Evolutionary conservation across 106 monocot genomes (phyloP), one percentile per base, ranked within the genome.

Genomic region (Platanthera guangdongensis): DNA sequence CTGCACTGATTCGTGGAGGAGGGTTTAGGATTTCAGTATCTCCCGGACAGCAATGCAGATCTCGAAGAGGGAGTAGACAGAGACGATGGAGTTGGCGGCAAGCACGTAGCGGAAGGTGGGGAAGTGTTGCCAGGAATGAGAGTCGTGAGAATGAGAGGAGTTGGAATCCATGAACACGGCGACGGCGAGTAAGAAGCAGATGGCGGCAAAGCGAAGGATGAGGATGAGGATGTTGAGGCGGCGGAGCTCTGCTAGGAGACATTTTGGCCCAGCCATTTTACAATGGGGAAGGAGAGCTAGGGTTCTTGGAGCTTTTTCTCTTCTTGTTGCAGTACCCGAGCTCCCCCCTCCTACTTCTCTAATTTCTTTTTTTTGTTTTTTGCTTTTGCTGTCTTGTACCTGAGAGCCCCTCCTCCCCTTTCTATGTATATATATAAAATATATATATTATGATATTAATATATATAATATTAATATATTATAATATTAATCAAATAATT

Each of bases 1-100:
- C 83, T 97, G 96, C 25, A 93, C 5, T 14, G 86, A 6, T 63
- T 93, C 87, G 15, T 93, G 96, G 50, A 97, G 87, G 51, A 80
- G 80, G 2, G 96, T 97, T 75, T 80, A 47, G 5, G 83, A 91
- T 45, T 78, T 81, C 48, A 93, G 77, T 50, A 93, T 83, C 84
- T 93, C 93, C 86, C 87, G 88, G 14, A 87, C 60, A 14, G 91
- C 74, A 7, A 76, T 84, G 25, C 71, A 80, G 80, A 86, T 82
- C 82, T 93, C 89, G 63, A 86, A 51, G 77, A 93, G 48, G 72
- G 93, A 97, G 77, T 97, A 97, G 39, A 85, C 71, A 74, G 93
- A 82, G 15, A 91, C 89, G 81, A 97, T 85, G 19, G 91, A 89
- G 77, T 91, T 89, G 14, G 96, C 93, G 18, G 96, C 96, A 54